Base-by-base conservation (phyloP, 129 eudicot species). In the Cynara cardunculus region DNA sequence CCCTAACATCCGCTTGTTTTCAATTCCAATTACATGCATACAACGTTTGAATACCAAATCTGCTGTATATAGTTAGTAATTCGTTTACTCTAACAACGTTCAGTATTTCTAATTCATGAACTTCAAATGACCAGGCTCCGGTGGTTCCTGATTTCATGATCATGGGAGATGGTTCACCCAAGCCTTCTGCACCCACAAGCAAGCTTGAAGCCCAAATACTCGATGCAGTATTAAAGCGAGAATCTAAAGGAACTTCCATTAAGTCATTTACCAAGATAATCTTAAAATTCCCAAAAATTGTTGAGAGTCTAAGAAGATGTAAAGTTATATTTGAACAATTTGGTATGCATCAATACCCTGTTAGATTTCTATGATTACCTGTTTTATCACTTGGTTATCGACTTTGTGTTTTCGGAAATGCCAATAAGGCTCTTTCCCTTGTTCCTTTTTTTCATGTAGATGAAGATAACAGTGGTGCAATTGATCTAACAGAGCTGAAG, bases 281-380 rank as follows among this genome's bases (percentile, higher is more conserved):
- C 59, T 84, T 94, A 41, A 92, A 89, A 28, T 92, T 94, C 69
- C 99, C 99, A 21, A 94, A 92, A 79, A 92, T 94, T 74, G 99
- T 89, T 41, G 86, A 84, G 85, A 94, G 90, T 83, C 81, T 92
- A 26, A 88, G 92, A 73, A 94, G 90, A 88, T 92, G 96, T 88
- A 89, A 87, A 87, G 90, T 86, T 56, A 92, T 83, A 25, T 94
- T 92, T 73, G 84, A 94, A 76, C 89, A 89, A 32, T 94, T 94
- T 71, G 97, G 99, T 90, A 73, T 24, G 91, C 28, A 71, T 72
- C 25, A 64, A 11, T 32, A 25, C 39, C 2, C 31, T 49, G 71
- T 39, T 5, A 67, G 2, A 25, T 64, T 2, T 25, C 21, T 19
- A 71, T 69, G 37, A 72, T 19, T 19, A 72, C 24, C 9, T 53